Evolutionary conservation across 495 filamentous ascomycete genomes (phyloP).

Genomic region (Lentithecium fluviatile): DNA sequence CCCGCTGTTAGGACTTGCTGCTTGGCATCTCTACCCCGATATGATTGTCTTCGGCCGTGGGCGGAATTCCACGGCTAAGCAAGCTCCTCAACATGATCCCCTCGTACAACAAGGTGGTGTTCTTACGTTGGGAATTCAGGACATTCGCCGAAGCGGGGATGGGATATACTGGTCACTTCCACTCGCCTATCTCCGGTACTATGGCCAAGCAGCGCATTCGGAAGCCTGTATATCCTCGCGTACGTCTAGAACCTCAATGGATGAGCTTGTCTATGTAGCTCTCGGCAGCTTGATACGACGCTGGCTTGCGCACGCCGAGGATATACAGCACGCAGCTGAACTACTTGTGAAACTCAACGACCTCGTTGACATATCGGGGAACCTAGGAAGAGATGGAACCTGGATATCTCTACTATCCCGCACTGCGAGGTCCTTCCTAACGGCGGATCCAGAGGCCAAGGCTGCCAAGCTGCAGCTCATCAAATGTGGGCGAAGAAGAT

Average conservation of each 20-base stretch:
- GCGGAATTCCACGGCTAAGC: background rate
- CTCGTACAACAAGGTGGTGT: background rate
- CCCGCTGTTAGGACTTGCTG: conserved; percentile 6
- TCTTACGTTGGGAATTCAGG: conserved; percentile 18
- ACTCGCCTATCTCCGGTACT: conserved; percentile 40
- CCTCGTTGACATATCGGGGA: background rate
- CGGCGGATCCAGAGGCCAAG: background rate
- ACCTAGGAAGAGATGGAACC: background rate
- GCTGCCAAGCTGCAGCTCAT: background rate
- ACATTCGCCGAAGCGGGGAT: conserved; percentile 30
- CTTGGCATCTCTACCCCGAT: conserved; percentile 28
- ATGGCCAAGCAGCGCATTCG: conserved; percentile 30
- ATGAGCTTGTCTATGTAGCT: conserved; percentile 1
- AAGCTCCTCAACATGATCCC: conserved; percentile 4
- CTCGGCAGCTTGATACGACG: conserved; percentile 1
- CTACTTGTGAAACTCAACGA: background rate
- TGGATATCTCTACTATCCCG: background rate
- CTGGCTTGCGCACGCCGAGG: background rate
- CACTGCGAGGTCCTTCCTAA: background rate
- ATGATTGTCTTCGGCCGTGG: conserved; percentile 1
- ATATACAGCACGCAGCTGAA: background rate
- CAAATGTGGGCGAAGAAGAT: conserved; percentile 2
- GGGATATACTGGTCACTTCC: conserved; percentile 42
- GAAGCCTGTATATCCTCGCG: background rate
- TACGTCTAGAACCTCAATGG: background rate